These are phyloP conservation scores for Pseudonectria foliicola DNA, from an alignment of 2,329 filamentous ascomycete genomes.

Conservation along the genomic window DNA sequence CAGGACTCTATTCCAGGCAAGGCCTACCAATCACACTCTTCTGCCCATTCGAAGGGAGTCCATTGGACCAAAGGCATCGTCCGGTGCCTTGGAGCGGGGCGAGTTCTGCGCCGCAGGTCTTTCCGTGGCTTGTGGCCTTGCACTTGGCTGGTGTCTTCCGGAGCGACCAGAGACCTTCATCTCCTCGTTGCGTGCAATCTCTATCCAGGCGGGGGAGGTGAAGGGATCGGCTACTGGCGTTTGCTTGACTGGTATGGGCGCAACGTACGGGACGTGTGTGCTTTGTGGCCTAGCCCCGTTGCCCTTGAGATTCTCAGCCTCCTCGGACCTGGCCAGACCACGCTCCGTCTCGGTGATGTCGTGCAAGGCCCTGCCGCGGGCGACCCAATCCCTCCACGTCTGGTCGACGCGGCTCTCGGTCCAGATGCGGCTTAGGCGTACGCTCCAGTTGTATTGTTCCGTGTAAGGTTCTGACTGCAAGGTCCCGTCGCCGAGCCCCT, in stretches of 20 bases:
- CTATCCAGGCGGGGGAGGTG: constrained; percentile 8
- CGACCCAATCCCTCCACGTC: constrained; percentile 32
- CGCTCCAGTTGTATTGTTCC: constrained; percentile 24
- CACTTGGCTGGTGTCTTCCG: no score
- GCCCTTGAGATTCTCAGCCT: constrained; percentile 13
- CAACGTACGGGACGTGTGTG: no score
- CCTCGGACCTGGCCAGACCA: constrained; percentile 17
- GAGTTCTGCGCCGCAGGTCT: no score
- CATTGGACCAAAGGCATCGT: no score
- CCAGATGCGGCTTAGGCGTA: constrained; percentile 27
- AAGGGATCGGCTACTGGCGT: constrained; percentile 9
- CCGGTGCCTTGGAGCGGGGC: no score
- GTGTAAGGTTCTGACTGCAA: constrained; percentile 2
- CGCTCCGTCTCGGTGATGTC: constrained; percentile 34
- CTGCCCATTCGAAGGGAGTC: no score
- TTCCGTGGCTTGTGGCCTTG: no score
- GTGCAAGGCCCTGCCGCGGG: constrained; percentile 33
- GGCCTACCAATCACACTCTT: no score
- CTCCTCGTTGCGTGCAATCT: neutral
- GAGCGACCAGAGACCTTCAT: no score
- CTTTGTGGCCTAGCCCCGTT: neutral
- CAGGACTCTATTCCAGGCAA: no score
- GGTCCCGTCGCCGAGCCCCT: constrained; percentile 6
- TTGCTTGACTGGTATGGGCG: no score
- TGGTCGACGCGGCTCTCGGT: constrained; percentile 23